Evolutionary conservation across 345 rosid species (phyloP), one percentile per base, ranked within the genome.

Genomic region (Ceriops decandra): DNA sequence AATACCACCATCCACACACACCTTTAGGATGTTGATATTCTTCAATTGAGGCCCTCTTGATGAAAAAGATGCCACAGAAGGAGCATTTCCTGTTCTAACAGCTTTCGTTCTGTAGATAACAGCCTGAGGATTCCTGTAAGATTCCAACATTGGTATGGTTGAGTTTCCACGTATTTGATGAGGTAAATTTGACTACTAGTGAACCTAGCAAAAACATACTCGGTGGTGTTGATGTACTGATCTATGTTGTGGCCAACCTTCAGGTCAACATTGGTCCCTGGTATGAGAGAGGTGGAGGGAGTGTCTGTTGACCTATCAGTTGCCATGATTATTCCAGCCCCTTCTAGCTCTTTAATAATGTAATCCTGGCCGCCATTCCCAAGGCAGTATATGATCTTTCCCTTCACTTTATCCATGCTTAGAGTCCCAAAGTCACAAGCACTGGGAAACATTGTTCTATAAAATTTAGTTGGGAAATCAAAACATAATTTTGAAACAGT

Each of bases 21-120:
- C 97, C 95, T 93, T 93, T 67, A 91, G 91, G 66, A 93, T 89
- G 81, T 82, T 76, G 52, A 60, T 85, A 74, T 68, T 81, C 56
- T 81, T 47, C 5, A 6, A 52, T 60, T 89, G 97, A 66, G 98
- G 96, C 30, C 97, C 98, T 81, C 96, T 83, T 7, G 93, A 83
- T 9, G 97, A 93, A 78, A 91, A 91, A 0, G 90, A 84, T 57
- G 97, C 83, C 33, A 91, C 68, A 17, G 61, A 72, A 0, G 97
- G 97, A 28, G 91, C 97, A 26, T 7, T 6, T 54, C 28, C 30
- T 15, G 65, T 77, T 22, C 46, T 74, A 15, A 70, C 65, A 21
- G 84, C 32, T 76, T 49, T 71, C 2, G 97, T 89, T 81, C 79
- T 86, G 62, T 79, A 77, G 21, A 93, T 83, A 13, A 85, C 81